Conservation (phyloP, 139 green algal genomes). For the Microglena sp. region DNA sequence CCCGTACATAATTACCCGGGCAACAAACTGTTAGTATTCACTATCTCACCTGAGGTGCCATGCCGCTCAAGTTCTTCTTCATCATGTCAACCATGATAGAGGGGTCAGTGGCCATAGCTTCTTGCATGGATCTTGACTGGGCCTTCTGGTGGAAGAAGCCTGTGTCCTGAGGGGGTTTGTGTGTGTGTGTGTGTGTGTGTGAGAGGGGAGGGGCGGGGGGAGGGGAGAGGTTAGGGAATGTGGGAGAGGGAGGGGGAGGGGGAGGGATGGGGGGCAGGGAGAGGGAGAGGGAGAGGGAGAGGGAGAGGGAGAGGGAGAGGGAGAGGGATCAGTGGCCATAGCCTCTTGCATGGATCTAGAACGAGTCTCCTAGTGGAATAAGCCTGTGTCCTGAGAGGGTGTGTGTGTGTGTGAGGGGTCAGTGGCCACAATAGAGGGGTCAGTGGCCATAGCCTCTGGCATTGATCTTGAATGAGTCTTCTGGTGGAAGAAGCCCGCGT, state of each 20-base stretch:
- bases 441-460: constrained; percentile 77
- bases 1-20: no score
- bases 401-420: no score
- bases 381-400: constrained; percentile 48
- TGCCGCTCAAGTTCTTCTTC: constrained; percentile 68
- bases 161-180: constrained; percentile 51
- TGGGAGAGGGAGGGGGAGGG: no score
- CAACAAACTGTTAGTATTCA: no score
- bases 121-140: constrained; percentile 48
- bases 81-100: constrained; percentile 84
- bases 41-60: constrained; percentile 60
- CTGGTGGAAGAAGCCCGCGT: constrained; percentile 56
- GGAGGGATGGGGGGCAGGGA: no score
- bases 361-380: constrained; percentile 52
- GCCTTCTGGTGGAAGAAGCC: constrained; percentile 57
- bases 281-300: no score
- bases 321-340: constrained; percentile 73
- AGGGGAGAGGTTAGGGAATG: no score
- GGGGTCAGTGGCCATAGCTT: constrained; percentile 80
- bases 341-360: constrained; percentile 58
- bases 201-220: no score
- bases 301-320: not conserved
- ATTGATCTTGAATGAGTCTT: constrained; percentile 42
- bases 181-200: no score
- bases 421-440: constrained; percentile 80